phyloP scores from a whole-genome alignment of 2,329 filamentous ascomycete species.

The Cladosporium sphaerospermum region DNA sequence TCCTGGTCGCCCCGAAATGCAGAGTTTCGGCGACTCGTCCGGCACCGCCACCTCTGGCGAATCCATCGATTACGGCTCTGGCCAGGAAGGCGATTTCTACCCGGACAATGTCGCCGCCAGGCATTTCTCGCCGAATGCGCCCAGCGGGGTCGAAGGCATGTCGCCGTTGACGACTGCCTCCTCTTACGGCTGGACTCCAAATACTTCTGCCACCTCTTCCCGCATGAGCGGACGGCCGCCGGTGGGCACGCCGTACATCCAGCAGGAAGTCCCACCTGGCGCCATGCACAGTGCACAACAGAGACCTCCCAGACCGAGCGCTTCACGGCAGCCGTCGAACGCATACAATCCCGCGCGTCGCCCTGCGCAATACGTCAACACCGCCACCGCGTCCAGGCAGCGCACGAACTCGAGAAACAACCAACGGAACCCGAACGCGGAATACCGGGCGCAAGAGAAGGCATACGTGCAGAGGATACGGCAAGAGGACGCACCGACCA shows the following conservation, averaged over 20 bases:
- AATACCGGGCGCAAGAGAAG: slow-evolving; percentile 80
- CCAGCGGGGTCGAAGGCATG: slow-evolving; percentile 12
- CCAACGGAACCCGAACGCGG: slow-evolving; percentile 60
- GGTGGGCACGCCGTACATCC: slow-evolving; percentile 2
- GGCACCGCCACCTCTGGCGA: slow-evolving; percentile 26
- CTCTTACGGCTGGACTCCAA: slow-evolving; percentile 1
- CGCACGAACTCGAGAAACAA: slow-evolving; percentile 54
- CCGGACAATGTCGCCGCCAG: slow-evolving; percentile 23
- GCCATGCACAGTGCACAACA: slow-evolving; percentile 21
- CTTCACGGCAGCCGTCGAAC: slow-evolving; percentile 44
- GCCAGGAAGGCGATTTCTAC: slow-evolving; percentile 16
- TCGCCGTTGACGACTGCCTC: slow-evolving; percentile 9
- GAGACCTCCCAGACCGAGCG: slow-evolving; percentile 32
- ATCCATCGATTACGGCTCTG: slow-evolving; percentile 18
- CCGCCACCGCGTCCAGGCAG: slow-evolving; percentile 39
- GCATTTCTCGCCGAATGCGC: slow-evolving; percentile 19
- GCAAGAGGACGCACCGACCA: slow-evolving; percentile 58
- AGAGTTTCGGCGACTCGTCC: slow-evolving; percentile 26
- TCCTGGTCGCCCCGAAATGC: slow-evolving; percentile 25
- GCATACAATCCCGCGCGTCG: slow-evolving; percentile 45
- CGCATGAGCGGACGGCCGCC: slow-evolving; percentile 2
- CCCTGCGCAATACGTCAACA: slow-evolving; percentile 43
- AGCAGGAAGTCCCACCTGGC: slow-evolving; percentile 16
- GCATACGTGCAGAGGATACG: slow-evolving; percentile 90
- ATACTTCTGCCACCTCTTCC: slow-evolving; percentile 7